Evolutionary conservation across 768 basidiomycete genomes (phyloP).

Genomic region (Tricholoma sp.): DNA sequence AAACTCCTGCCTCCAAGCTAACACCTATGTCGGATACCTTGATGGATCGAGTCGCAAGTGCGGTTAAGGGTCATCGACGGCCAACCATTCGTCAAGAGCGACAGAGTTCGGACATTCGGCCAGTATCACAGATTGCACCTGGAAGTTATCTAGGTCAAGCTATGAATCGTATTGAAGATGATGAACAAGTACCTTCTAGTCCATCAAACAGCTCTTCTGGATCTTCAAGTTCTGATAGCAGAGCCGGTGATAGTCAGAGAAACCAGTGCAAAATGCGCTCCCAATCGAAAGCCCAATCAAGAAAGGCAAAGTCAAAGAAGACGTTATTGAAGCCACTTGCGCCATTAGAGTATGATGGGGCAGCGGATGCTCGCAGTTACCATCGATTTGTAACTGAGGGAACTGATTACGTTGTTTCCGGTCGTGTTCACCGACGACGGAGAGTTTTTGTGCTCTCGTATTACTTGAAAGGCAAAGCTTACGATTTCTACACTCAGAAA

Average conservation of each 20-base stretch:
- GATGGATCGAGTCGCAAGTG: background rate
- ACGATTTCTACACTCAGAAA: slow-evolving; percentile 8
- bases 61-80: background rate
- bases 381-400: slow-evolving; percentile 3
- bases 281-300: background rate
- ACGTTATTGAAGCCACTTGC: background rate
- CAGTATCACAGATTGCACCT: background rate
- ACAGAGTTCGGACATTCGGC: background rate
- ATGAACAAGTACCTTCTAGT: no score
- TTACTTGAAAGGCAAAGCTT: slow-evolving; percentile 8
- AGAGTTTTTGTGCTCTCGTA: background rate
- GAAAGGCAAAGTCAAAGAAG: background rate
- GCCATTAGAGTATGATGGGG: background rate
- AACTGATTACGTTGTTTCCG: background rate
- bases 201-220: background rate
- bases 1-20: background rate
- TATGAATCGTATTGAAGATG: background rate
- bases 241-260: background rate
- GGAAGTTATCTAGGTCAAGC: background rate
- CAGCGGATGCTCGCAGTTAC: background rate
- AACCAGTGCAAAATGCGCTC: background rate
- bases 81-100: background rate
- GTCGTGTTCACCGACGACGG: background rate
- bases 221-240: background rate
- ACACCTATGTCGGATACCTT: background rate